Evolutionary conservation across 768 basidiomycete species (phyloP).

Genomic region (Fomitopsis pulvina): DNA sequence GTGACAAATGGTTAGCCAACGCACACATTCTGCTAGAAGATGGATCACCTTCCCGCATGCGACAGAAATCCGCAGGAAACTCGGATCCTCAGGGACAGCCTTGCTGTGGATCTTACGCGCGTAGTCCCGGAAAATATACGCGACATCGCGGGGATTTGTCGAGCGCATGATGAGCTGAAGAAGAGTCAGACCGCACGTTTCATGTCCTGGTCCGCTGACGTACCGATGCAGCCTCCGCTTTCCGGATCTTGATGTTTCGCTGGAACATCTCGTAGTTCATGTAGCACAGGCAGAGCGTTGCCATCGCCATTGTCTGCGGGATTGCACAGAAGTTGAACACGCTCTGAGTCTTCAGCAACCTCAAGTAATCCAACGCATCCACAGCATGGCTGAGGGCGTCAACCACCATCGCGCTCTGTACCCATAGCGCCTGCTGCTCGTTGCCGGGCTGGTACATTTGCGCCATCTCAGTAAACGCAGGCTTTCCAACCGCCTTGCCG

Average conservation of each 20-base stretch:
- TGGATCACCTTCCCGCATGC: slow-evolving; percentile 72
- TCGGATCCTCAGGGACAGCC: slow-evolving; percentile 76
- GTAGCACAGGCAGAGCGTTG: slow-evolving; percentile 87
- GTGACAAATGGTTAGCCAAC: slow-evolving; percentile 4
- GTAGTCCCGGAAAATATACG: slow-evolving; percentile 80
- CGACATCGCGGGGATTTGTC: slow-evolving; percentile 88
- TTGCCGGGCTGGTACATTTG: slow-evolving; percentile 58
- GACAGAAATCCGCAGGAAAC: slow-evolving; percentile 75
- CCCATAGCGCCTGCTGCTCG: slow-evolving; percentile 66
- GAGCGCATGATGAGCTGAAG: slow-evolving; percentile 83
- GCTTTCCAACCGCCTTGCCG: slow-evolving; percentile 28
- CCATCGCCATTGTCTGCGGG: slow-evolving; percentile 92
- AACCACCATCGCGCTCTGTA: slow-evolving; percentile 81
- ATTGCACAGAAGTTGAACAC: slow-evolving; percentile 97
- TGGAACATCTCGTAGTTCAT: slow-evolving; percentile 88
- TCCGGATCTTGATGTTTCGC: slow-evolving; percentile 90
- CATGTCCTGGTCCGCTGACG: slow-evolving; percentile 18
- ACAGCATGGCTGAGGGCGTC: slow-evolving; percentile 81
- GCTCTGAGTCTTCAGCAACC: slow-evolving; percentile 80
- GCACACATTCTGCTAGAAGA: background rate
- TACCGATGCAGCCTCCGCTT: slow-evolving; percentile 81
- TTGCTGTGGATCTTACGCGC: slow-evolving; percentile 79
- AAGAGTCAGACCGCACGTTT: background rate
- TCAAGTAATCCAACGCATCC: slow-evolving; percentile 87
- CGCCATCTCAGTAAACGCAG: slow-evolving; percentile 54